Evolutionary conservation across 306 rosid genomes (phyloP).

Genomic region (Lathyrus aphaca): DNA sequence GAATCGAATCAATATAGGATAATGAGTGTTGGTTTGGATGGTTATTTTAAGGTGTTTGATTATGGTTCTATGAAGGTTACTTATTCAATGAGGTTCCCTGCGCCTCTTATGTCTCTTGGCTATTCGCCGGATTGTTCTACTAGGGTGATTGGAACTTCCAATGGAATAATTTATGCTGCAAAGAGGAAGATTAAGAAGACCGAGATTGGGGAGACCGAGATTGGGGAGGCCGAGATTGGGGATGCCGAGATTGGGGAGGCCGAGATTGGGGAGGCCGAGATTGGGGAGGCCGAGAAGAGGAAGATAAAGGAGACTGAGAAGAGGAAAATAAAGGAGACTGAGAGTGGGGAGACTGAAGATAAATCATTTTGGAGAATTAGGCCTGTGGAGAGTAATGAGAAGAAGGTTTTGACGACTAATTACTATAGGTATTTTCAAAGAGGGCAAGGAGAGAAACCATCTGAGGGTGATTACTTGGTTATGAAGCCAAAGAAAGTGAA

Average conservation of each 20-base stretch:
- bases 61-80: slow-evolving; percentile 73
- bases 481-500: slow-evolving; percentile 60
- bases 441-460: slow-evolving; percentile 84
- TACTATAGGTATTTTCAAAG: slow-evolving; percentile 72
- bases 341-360: slow-evolving; percentile 35
- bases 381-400: slow-evolving; percentile 43
- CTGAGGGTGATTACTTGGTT: slow-evolving; percentile 67
- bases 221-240: neutral
- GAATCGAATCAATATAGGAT: slow-evolving; percentile 66
- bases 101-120: slow-evolving; percentile 74
- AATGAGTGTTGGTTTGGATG: slow-evolving; percentile 89
- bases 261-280: neutral
- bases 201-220: slow-evolving; percentile 1
- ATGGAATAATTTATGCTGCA: slow-evolving; percentile 76
- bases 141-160: slow-evolving; percentile 79
- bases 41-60: slow-evolving; percentile 91
- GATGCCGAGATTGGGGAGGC: slow-evolving; percentile 33
- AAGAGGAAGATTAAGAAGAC: slow-evolving; percentile 59
- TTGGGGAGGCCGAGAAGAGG: slow-evolving; percentile 50
- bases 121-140: slow-evolving; percentile 65
- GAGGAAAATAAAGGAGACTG: slow-evolving; percentile 55
- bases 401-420: slow-evolving; percentile 57
- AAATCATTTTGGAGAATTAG: slow-evolving; percentile 48
- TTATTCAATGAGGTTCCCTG: slow-evolving; percentile 88
- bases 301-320: slow-evolving; percentile 60